A percentile compares a stretch with the other conserved stretches of the same genome.
phyloP scores from a whole-genome alignment of 345 rosid species.

The Rhodomyrtus tomentosa region DNA sequence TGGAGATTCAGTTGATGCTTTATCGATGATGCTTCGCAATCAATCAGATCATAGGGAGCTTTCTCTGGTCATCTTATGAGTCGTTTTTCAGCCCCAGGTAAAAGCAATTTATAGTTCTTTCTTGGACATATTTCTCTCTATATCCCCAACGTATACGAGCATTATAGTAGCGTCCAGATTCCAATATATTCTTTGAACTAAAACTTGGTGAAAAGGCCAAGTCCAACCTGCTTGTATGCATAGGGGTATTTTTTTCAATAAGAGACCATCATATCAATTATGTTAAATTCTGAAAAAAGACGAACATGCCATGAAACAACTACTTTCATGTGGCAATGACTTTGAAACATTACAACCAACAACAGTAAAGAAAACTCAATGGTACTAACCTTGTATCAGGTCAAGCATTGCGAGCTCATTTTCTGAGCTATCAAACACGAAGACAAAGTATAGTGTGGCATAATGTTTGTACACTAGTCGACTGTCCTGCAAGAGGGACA shows the following conservation, averaged over 20 bases:
- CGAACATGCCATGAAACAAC: background rate
- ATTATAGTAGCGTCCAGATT: background rate
- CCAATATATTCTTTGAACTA: background rate
- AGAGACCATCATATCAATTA: background rate
- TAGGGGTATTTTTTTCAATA: background rate
- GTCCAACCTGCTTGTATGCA: background rate
- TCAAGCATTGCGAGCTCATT: constrained; percentile 98
- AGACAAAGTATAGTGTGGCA: constrained; percentile 83
- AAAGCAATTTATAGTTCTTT: background rate
- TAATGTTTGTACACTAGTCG: constrained; percentile 84
- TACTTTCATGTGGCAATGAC: background rate
- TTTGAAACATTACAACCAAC: background rate
- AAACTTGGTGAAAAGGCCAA: background rate
- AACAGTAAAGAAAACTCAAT: background rate
- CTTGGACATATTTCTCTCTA: background rate
- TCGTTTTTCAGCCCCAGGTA: no score
- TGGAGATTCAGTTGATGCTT: background rate
- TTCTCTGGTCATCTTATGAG: no score
- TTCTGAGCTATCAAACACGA: constrained; percentile 78
- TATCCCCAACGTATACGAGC: background rate
- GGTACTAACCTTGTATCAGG: constrained; percentile 67
- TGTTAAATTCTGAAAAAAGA: background rate
- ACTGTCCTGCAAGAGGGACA: constrained; percentile 41
- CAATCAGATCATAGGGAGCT: background rate
- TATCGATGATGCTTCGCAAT: background rate